These are phyloP conservation scores for Dentipellis fragilis DNA, from an alignment of 768 basidiomycete species.

Conservation along the genomic window DNA sequence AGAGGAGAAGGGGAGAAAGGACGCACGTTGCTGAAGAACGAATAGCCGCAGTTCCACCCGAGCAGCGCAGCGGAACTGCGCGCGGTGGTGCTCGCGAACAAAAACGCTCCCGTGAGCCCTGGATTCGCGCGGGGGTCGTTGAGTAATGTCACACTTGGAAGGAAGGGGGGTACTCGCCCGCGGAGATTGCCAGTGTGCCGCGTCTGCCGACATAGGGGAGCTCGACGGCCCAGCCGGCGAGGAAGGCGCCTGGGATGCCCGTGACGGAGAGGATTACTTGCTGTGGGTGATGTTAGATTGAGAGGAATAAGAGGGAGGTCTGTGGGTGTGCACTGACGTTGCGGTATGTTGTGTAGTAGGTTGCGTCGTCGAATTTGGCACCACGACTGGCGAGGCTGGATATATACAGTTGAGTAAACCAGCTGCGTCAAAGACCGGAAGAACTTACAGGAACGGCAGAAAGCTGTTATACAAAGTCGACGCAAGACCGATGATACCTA, in stretches of 20 bases:
- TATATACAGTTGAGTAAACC: neutral
- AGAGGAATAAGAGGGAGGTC: neutral
- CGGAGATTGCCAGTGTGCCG: slow-evolving; percentile 56
- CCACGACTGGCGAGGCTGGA: slow-evolving; percentile 24
- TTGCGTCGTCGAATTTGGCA: slow-evolving; percentile 25
- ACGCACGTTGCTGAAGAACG: slow-evolving; percentile 50
- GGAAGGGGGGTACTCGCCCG: slow-evolving; percentile 34
- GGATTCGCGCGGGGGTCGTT: slow-evolving; percentile 34
- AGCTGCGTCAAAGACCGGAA: neutral
- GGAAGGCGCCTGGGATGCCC: slow-evolving; percentile 61
- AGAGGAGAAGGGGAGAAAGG: neutral
- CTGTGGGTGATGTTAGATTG: slow-evolving; percentile 23
- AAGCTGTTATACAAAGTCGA: slow-evolving; percentile 29
- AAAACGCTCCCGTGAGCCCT: slow-evolving; percentile 67
- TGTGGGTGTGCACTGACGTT: too few relatives aligned
- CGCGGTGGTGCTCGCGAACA: slow-evolving; percentile 69
- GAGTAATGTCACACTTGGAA: slow-evolving; percentile 24
- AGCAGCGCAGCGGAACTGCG: slow-evolving; percentile 56
- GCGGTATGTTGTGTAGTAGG: slow-evolving; percentile 26
- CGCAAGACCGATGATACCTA: slow-evolving; percentile 26
- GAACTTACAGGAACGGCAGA: slow-evolving; percentile 23
- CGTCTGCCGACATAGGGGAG: slow-evolving; percentile 51
- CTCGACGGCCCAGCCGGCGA: slow-evolving; percentile 67
- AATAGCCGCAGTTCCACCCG: slow-evolving; percentile 75
- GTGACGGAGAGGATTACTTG: slow-evolving; percentile 60